Base-by-base conservation (phyloP, 495 filamentous ascomycete genomes). In the Talaromyces thailandensis region DNA sequence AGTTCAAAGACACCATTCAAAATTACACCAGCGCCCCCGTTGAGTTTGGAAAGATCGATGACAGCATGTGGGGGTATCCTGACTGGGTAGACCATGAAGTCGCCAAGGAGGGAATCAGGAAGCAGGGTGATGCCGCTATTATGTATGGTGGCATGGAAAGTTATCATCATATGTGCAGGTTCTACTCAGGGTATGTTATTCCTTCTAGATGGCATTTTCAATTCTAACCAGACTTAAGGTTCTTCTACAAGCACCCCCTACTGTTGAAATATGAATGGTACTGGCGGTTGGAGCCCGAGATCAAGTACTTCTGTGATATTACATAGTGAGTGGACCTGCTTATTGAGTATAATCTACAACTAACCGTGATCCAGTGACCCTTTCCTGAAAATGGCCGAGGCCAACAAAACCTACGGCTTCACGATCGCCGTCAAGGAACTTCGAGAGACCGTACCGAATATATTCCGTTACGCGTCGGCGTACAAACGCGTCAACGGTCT, bases 81-180 rank as follows among this genome's bases (percentile, higher is more conserved):
- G 91, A 98, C 67, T 98, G 95, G 95, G 88, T 94, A 62, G 92
- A 99, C 72, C 80, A 84, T 48, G 91, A 91, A 69, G 91, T 96
- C 35, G 94, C 93, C 61, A 93, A 92, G 78, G 94, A 99, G 74
- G 93, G 92, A 62, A 91, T 99, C 66, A 81, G 87, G 55, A 94
- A 96, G 76, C 94, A 99, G 73, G 94, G 94, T 68, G 94, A 99
- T 77, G 87, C 87, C 59, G 94, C 95, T 40, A 97, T 99, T 76
- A 99, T 99, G 94, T 99, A 99, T 73, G 94, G 94, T 75, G 94
- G 94, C 24, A 93, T 99, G 85, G 95, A 97, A 69, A 96, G 92
- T 76, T 99, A 99, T 73, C 94, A 99, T 71, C 88, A 95, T 77
- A 96, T 96, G 91, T 96, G 91, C 75, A 82, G 95, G 60, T 99